Base-by-base conservation (phyloP, 2,329 filamentous ascomycete genomes). In the Reticulascus tulasneorum region DNA sequence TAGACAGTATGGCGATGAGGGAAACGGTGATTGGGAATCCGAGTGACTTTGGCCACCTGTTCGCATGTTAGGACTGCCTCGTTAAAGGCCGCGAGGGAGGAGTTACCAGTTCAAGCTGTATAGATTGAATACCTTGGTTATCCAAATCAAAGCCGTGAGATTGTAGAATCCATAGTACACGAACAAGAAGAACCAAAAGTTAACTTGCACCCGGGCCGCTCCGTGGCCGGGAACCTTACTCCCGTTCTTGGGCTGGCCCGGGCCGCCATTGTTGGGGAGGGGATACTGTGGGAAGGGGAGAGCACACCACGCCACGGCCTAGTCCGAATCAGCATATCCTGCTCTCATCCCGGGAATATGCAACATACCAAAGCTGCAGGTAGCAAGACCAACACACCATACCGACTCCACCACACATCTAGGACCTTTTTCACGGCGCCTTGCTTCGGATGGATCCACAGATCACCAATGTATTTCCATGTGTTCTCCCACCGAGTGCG, bases 121-220 rank as follows among this genome's bases (percentile, higher is more conserved):
- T 16, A 84, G 67, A 49, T 84, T 84, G 56, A 84, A 84, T 6
- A 84, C 71, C 51, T 83, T 84, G 30, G 80, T 84, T 52, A 84
- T 82, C 78, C 79, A 84, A 42, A 82, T 73, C 47, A 84, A 60
- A 3, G 79, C 80, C 5, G 77, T 81, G 17, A 83, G 51, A 52
- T 80, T 83, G 58, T 84, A 84, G 47, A 82, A 74, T 38, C 78
- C 77, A 55, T 84, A 84, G 61, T 83, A 84, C 38, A 82, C 73
- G 31, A 82, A 73, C 23, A 84, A 64, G 51, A 84, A 84, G 65
- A 82, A 83, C 79, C 80, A 84, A 51, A 84, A 84, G 61, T 81
- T 82, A 47, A 84, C 73, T 44, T 75, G 71, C 5, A 84, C 79
- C 26, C 73, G 66, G 6, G 79, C 76, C 47, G 72, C 67, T 39